Conservation (phyloP, 2,329 filamentous ascomycete genomes). For the Thielaviopsis populi region DNA sequence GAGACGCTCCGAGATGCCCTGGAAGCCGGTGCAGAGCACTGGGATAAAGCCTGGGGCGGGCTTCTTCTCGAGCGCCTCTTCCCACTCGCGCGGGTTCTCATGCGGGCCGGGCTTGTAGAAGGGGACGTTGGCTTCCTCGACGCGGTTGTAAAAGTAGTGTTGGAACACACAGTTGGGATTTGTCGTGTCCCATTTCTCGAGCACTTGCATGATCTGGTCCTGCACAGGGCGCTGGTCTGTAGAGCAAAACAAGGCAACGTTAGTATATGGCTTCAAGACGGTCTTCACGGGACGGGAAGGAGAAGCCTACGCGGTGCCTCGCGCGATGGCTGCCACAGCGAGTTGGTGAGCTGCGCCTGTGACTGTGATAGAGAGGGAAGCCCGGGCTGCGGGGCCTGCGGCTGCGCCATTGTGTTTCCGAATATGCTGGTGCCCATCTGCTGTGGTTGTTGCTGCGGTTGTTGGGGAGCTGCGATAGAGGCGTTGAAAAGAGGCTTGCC, state of each 20-base stretch:
- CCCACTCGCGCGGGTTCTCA: slow-evolving; percentile 68
- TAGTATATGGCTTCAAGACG: not conserved
- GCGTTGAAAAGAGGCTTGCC: slow-evolving; percentile 21
- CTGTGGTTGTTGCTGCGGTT: slow-evolving; percentile 27
- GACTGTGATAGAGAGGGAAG: slow-evolving; percentile 31
- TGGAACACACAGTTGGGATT: slow-evolving; percentile 59
- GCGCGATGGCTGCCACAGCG: slow-evolving; percentile 39
- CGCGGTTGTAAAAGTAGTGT: slow-evolving; percentile 77
- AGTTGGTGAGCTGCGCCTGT: slow-evolving; percentile 34
- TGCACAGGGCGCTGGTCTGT: slow-evolving; percentile 53
- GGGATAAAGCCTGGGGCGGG: slow-evolving; percentile 63
- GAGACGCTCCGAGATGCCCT: slow-evolving; percentile 55
- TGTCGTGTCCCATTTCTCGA: slow-evolving; percentile 58
- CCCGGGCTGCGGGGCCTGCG: slow-evolving; percentile 29
- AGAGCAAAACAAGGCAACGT: not conserved
- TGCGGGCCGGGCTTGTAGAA: slow-evolving; percentile 56
- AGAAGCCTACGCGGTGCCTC: slow-evolving; percentile 32
- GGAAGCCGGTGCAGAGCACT: slow-evolving; percentile 59
- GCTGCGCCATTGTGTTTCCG: slow-evolving; percentile 4
- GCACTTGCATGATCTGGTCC: slow-evolving; percentile 56
- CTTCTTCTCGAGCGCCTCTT: slow-evolving; percentile 67
- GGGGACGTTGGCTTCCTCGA: slow-evolving; percentile 57
- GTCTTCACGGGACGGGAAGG: not conserved
- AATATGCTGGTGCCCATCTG: slow-evolving; percentile 17
- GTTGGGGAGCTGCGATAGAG: slow-evolving; percentile 18